A percentile compares a stretch with the other conserved stretches of the same genome.
Evolutionary conservation across 1,284 basidiomycete genomes (phyloP).

Genomic region (Dichomitus squalens): DNA sequence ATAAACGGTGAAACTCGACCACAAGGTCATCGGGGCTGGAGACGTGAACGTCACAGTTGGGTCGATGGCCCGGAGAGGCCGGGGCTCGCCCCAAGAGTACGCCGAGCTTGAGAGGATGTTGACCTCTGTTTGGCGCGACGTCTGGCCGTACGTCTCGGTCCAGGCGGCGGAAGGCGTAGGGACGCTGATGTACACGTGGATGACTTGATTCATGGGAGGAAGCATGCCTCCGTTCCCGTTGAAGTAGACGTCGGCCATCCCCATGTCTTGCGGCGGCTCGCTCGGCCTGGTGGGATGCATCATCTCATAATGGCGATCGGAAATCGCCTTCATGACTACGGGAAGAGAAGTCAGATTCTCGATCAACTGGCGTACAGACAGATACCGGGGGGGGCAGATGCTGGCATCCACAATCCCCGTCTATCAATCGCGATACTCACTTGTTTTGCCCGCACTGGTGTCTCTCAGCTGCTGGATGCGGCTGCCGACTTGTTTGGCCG

Average conservation of each 20-base stretch:
- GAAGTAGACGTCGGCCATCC: slow-evolving; percentile 8
- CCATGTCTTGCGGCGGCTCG: slow-evolving; percentile 9
- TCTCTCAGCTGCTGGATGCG: slow-evolving; percentile 73
- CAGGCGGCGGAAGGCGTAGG: slow-evolving; percentile 33
- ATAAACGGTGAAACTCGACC: slow-evolving; percentile 57
- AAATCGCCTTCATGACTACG: slow-evolving; percentile 37
- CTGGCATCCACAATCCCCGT: not conserved
- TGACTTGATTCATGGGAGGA: slow-evolving; percentile 15
- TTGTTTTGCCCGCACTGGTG: slow-evolving; percentile 62
- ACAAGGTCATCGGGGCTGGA: slow-evolving; percentile 44
- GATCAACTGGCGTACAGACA: slow-evolving; percentile 5
- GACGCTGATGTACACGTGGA: slow-evolving; percentile 58
- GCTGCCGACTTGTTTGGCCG: slow-evolving; percentile 74
- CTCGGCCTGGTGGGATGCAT: slow-evolving; percentile 26
- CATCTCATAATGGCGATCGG: slow-evolving; percentile 37
- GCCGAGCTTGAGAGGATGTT: slow-evolving; percentile 16
- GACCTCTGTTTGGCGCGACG: slow-evolving; percentile 13
- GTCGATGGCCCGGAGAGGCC: slow-evolving; percentile 58
- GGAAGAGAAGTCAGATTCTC: not conserved
- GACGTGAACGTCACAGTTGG: slow-evolving; percentile 64
- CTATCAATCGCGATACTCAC: slow-evolving; percentile 42
- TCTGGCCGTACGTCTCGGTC: not conserved
- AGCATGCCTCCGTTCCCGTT: slow-evolving; percentile 8
- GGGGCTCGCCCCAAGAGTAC: slow-evolving; percentile 43
- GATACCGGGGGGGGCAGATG: not conserved